Evolutionary conservation across 192 early-diverging fungal genomes (phyloP), one percentile per base, ranked within the genome.

Genomic region (Tieghemiomyces parasiticus): DNA sequence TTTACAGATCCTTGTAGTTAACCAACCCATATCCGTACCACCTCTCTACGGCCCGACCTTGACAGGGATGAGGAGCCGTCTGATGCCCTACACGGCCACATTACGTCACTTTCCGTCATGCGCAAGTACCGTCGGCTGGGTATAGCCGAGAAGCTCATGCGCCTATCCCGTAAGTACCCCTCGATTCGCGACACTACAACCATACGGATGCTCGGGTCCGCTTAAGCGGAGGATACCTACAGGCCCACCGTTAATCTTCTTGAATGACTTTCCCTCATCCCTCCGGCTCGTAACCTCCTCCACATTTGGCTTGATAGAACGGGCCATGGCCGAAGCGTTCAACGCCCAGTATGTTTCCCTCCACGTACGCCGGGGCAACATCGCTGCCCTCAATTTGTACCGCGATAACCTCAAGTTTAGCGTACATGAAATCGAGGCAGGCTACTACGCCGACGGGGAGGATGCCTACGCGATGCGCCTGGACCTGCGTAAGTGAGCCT

Each of bases 381-480:
- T 79, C 54, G 96, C 93, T 19, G 93, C 96, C n/a, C 78, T 95
- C 52, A 78, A 82, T 51, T 75, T 97, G 24, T 99, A 99, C 71
- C 80, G 82, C 66, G 90, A 97, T 63, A 95, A 89, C 12, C 77
- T 99, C 25, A 85, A 92, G 61, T 99, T 93, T 66, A 65, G 63
- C 12, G 81, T 93, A 19, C 78, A 88, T 58, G 87, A 92, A 30
- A 82, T 91, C 24, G 95, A 99, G 67, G 86, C 87, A 63, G 89
- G 90, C 63, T 99, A 99, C 70, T 99, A 99, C 70, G 95, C 92
- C 3, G 93, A 99, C 67, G 95, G 95, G 24, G 95, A 99, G 67
- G 88, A 92, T 63, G 86, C 88, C 4, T 88, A 85, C 63, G 83
- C 81, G 26, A 89, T 88, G 85, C 54, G 45, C 29, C 28, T 46